Conservation (phyloP, 306 rosid genomes). For the Cyclanthera cordifolia region DNA sequence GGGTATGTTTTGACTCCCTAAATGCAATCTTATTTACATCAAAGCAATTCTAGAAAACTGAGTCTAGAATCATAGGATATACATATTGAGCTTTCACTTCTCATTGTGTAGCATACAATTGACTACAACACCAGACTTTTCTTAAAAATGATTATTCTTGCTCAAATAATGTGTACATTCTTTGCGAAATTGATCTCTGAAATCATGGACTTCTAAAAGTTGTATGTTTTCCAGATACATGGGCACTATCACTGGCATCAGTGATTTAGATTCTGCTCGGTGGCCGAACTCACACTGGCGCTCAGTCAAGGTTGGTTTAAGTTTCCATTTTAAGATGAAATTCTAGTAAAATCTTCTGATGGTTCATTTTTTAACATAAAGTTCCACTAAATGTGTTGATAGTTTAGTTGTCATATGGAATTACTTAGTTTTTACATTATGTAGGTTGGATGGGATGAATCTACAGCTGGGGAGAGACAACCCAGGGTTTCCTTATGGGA, state of each 20-base stretch:
- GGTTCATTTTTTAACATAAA: background rate
- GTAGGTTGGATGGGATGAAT: constrained; percentile 99
- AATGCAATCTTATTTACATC: background rate
- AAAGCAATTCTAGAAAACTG: background rate
- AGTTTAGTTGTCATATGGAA: background rate
- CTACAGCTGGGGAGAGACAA: constrained; percentile 95
- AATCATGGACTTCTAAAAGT: constrained; percentile 15
- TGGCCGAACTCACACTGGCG: constrained; percentile 97
- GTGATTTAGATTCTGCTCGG: constrained; percentile 69
- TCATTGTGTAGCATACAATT: background rate
- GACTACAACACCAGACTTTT: background rate
- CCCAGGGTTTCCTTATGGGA: constrained; percentile 97
- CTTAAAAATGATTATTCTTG: background rate
- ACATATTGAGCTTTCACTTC: background rate
- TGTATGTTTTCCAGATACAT: constrained; percentile 36
- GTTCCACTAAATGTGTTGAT: background rate
- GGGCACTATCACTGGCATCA: constrained; percentile 94
- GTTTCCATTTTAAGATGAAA: background rate
- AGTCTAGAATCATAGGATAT: background rate
- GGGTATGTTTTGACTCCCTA: background rate
- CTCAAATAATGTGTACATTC: background rate
- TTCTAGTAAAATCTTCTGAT: background rate
- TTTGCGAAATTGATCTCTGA: background rate
- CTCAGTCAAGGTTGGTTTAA: constrained; percentile 74
- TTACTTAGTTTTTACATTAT: constrained; percentile 13